Evolutionary conservation across 1,284 basidiomycete genomes (phyloP), one percentile per base, ranked within the genome.

Genomic region (Pyrrhoderma noxium): DNA sequence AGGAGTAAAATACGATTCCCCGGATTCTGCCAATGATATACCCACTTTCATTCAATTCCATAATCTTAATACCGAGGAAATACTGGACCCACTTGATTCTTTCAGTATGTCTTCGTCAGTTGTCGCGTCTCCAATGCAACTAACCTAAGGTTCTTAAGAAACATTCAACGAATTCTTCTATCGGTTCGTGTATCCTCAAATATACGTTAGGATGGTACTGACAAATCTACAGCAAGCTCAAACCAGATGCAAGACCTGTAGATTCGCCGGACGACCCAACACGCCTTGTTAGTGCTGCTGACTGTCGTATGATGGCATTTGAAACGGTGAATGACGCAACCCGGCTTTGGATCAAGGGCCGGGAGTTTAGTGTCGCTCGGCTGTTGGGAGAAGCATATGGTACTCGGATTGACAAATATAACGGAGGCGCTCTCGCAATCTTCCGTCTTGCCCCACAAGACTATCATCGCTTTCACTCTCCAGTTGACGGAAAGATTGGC

Each of bases 381-480:
- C 72, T 99, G 37, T 75, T 99, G 0, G 94, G 94, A 0, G 85
- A 89, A 5, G 70, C 70, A 7, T 92, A 92, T 65, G 79, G 79
- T 53, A 71, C 75, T 19, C 77, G 86, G 50, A 76, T 77, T 1
- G 79, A 84, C 1, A 74, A 75, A 34, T 97, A 88, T 62, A 69
- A 74, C 3, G 86, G 88, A 11, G 94, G 93, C 2, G 80, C 82
- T 1, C 63, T 89, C 44, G 86, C 78, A 2, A 94, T 96, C 56
- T 96, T 96, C 70, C 76, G 93, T 37, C 73, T 97, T n/a, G 93
- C 93, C 1, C 93, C 93, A 0, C 93, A 93, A 65, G 93, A 96
- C 64, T 99, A 99, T 62, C 95, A 99, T 67, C 85, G 95, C 0
- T 98, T 94, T 76, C 94, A 98, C 65, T 85, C 83, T 0, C 93